Conservation (phyloP, 768 basidiomycete species). For the Porpolomopsis calyptriformis region DNA sequence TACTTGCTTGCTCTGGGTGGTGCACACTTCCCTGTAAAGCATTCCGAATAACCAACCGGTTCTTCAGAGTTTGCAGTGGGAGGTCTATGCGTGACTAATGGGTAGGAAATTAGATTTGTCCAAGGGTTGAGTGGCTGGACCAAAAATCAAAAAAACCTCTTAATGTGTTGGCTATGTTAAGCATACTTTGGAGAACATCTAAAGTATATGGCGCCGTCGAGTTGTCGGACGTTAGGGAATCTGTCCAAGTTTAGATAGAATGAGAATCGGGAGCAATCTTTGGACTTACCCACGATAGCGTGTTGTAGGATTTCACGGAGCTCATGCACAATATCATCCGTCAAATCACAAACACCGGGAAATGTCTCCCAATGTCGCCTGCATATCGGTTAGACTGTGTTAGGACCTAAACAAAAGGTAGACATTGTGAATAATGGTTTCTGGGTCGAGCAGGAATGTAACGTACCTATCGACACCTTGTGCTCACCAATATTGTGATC, state of each 20-base stretch:
- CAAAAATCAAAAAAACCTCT: slow-evolving; percentile 20
- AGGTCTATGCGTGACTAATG: no score
- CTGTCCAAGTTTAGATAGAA: slow-evolving; percentile 16
- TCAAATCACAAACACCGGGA: slow-evolving; percentile 20
- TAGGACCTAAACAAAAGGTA: no score
- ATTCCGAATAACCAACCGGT: slow-evolving; percentile 15
- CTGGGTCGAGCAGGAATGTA: neutral
- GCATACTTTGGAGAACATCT: slow-evolving; percentile 28
- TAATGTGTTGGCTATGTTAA: slow-evolving; percentile 26
- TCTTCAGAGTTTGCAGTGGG: no score
- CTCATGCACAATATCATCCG: slow-evolving; percentile 20
- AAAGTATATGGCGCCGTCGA: slow-evolving; percentile 29
- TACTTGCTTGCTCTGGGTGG: neutral
- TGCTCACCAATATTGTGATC: slow-evolving; percentile 32
- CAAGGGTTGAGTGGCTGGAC: neutral
- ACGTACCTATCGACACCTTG: neutral
- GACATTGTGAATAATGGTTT: no score
- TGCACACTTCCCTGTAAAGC: slow-evolving; percentile 13
- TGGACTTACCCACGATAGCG: slow-evolving; percentile 24
- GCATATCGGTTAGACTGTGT: no score
- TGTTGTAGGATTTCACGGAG: slow-evolving; percentile 30
- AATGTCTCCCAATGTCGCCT: slow-evolving; percentile 30
- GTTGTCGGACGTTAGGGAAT: slow-evolving; percentile 28
- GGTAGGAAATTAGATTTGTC: neutral
- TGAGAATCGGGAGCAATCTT: neutral